Percentiles rank a stretch among this genome's conserved stretches.
phyloP scores from a whole-genome alignment of 192 early-diverging fungal genomes.

The Geranomyces variabilis region DNA sequence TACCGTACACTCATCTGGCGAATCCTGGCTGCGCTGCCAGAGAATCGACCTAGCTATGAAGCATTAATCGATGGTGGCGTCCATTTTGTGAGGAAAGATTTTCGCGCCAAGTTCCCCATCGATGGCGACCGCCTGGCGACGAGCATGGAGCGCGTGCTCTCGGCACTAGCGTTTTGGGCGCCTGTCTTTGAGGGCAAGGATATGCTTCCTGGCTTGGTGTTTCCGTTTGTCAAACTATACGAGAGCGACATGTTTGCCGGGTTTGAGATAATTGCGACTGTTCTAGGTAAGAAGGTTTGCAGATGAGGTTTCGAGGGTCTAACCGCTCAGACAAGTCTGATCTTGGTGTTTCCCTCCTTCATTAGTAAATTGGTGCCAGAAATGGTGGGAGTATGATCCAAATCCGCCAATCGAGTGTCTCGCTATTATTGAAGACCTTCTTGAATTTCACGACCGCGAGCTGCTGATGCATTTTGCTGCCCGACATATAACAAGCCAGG shows the following conservation, averaged over 20 bases:
- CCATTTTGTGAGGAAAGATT: conserved; percentile 47
- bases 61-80: conserved; percentile 49
- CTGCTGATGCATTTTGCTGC: conserved; percentile 52
- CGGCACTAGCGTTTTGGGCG: conserved; percentile 61
- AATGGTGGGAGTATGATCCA: conserved; percentile 72
- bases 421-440: conserved; percentile 54
- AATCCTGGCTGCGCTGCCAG: conserved; percentile 53
- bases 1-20: conserved; percentile 61
- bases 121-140: conserved; percentile 52
- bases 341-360: neutral
- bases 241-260: conserved; percentile 56
- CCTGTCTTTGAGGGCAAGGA: conserved; percentile 64
- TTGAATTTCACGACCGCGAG: conserved; percentile 54
- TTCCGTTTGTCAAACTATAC: conserved; percentile 63
- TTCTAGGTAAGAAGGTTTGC: conserved; percentile 53
- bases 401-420: conserved; percentile 64
- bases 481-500: conserved; percentile 53
- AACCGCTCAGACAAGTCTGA: too few relatives aligned
- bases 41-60: conserved; percentile 57
- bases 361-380: conserved; percentile 66
- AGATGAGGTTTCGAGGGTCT: conserved; percentile 18
- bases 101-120: conserved; percentile 52
- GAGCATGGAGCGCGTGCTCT: conserved; percentile 57
- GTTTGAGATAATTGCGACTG: conserved; percentile 57
- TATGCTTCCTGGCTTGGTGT: conserved; percentile 60